These are phyloP conservation scores for Mycena olivaceomarginata DNA, from an alignment of 768 basidiomycete genomes.

Conservation along the genomic window DNA sequence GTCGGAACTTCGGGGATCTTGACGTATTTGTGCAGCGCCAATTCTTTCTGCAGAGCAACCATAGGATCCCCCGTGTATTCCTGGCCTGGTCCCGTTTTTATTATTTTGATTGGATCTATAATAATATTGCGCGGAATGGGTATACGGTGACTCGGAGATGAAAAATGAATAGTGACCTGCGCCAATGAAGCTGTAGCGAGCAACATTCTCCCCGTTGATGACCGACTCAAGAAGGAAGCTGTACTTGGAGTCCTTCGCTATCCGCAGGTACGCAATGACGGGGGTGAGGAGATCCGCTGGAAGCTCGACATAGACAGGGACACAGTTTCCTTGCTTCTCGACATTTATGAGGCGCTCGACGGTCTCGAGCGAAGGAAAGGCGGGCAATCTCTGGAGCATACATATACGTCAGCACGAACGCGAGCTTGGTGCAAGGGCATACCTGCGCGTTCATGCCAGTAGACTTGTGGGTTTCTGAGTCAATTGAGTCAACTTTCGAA, in stretches of 20 bases:
- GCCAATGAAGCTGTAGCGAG: conserved; percentile 97
- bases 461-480: neutral
- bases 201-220: conserved; percentile 91
- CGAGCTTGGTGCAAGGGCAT: conserved; percentile 17
- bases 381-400: conserved; percentile 74
- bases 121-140: neutral
- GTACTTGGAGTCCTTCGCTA: conserved; percentile 94
- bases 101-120: conserved; percentile 93
- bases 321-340: conserved; percentile 92
- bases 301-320: conserved; percentile 94
- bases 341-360: conserved; percentile 87
- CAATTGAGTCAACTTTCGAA: neutral
- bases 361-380: conserved; percentile 82
- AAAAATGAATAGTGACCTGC: conserved; percentile 75
- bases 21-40: conserved; percentile 91
- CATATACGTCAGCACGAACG: conserved; percentile 21
- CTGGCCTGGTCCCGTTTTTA: conserved; percentile 91
- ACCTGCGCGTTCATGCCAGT: conserved; percentile 44
- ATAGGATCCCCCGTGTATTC: conserved; percentile 93
- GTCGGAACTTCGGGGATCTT: conserved; percentile 94
- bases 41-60: conserved; percentile 87
- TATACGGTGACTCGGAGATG: conserved; percentile 5
- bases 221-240: conserved; percentile 97
- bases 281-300: conserved; percentile 98
- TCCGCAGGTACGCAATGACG: conserved; percentile 95